Evolutionary conservation across 345 rosid genomes (phyloP), one percentile per base, ranked within the genome.

Genomic region (Salix arbutifolia): DNA sequence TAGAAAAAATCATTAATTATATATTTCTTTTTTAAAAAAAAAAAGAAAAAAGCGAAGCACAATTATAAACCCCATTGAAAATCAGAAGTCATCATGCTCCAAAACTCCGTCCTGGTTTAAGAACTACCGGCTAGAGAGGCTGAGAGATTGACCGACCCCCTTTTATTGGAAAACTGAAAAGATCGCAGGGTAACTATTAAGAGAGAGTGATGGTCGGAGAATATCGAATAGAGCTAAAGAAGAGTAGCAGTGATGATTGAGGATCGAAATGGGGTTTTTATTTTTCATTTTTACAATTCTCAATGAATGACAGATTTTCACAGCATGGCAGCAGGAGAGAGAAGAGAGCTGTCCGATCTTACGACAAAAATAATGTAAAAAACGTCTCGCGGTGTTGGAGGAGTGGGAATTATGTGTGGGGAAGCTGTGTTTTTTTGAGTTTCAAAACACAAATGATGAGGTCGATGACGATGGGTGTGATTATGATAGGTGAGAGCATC

Each of bases 361-460:
- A 48, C 60, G 33, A 48, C 2, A 13, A 13, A 23, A 58, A 50
- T 11, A 65, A 17, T 6, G 14, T 48, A 9, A 23, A 21, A 58
- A 19, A 52, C 23, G 1, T 53, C 26, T 70, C 16, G 62, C 48
- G 35, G 75, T 53, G 75, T 67, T 12, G 40, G 67, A 53, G 64
- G 56, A 50, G 71, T 52, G 69, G 44, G 0, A 28, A 53, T 37
- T 52, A 38, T 61, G 58, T 48, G 35, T 38, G 35, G 73, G 71
- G 62, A 74, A 44, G 65, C 23, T 64, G 30, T 50, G 72, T 78
- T 42, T 52, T 23, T 67, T 46, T 17, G 75, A 76, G 84, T 72
- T 84, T 87, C 89, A 87, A 87, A 77, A 77, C 77, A 77, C 70
- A 75, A 78, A 87, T 87, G 89, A 87, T 87, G 86, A 78, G 80